Evolutionary conservation across 2,329 filamentous ascomycete genomes (phyloP), one percentile per base, ranked within the genome.

Genomic region (Phaeosphaeria sp.): DNA sequence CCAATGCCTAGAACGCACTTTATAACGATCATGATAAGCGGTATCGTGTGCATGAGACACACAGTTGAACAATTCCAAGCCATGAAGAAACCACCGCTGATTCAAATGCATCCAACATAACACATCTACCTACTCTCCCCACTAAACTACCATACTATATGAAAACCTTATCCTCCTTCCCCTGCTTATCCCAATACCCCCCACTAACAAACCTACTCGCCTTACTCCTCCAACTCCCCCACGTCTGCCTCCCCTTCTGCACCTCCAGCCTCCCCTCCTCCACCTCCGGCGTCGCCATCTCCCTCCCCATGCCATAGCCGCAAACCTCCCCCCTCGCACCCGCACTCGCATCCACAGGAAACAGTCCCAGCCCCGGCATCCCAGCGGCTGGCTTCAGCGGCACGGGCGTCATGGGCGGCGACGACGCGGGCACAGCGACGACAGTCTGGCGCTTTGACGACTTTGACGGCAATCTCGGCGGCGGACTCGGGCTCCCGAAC

Each of bases 201-300:
- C 55, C 54, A 57, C 56, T 57, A 33, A 62, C 55, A 53, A 57
- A 61, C 30, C 56, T 40, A 46, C 58, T 60, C 8, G 55, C 53
- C 45, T 66, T 57, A 20, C 53, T 56, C 59, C 64, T 73, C 59
- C 64, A 53, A 51, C 65, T 69, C 24, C 68, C 68, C 72, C 68
- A 68, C 33, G 61, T 68, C 57, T 62, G 66, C 59, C 55, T 56
- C 33, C 57, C 50, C 56, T 56, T 61, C 24, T 21, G 64, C 56
- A 65, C 64, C n/a, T 58, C 50, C 17, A 51, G n/a, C 61, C 53
- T 64, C 58, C 27, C 52, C 51, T 54, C 63, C 20, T 53, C 64
- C 9, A 46, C 30, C 30, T 60, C 61, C 9, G 59, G 60, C 46
- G 52, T 63, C n/a, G 45, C 53, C 66, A 15, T 45, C 63, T 21